Conservation (phyloP, 1,284 basidiomycete species). For the Malassezia equina region DNA sequence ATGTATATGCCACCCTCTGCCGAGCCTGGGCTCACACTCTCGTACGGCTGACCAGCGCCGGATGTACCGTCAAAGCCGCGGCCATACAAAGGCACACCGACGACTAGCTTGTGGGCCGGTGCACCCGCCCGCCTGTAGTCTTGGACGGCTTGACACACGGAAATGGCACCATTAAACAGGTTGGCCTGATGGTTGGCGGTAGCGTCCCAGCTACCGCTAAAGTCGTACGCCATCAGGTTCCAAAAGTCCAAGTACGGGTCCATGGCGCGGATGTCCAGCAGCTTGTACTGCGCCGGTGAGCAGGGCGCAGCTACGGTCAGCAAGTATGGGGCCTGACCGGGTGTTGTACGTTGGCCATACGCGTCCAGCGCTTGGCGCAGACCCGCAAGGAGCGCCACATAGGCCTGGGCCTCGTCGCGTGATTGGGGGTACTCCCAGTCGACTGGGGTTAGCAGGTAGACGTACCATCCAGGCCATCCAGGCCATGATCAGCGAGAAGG, state of each 20-base stretch:
- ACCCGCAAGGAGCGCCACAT: slow-evolving; percentile 62
- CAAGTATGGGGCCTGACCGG: slow-evolving; percentile 56
- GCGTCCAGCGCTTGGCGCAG: slow-evolving; percentile 61
- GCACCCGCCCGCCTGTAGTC: slow-evolving; percentile 63
- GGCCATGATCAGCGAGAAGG: slow-evolving; percentile 71
- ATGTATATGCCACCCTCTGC: slow-evolving; percentile 55
- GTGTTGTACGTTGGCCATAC: slow-evolving; percentile 53
- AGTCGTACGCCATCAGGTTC: slow-evolving; percentile 72
- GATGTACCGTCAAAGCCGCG: slow-evolving; percentile 68
- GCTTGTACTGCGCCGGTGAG: slow-evolving; percentile 60
- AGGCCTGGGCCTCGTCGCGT: slow-evolving; percentile 62
- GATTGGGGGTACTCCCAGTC: slow-evolving; percentile 77
- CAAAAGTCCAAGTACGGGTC: slow-evolving; percentile 64
- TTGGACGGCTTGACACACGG: slow-evolving; percentile 62
- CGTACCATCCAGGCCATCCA: slow-evolving; percentile 59
- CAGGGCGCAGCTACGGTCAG: slow-evolving; percentile 71
- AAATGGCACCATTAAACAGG: slow-evolving; percentile 54
- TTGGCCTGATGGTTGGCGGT: slow-evolving; percentile 70
- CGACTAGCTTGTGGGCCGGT: slow-evolving; percentile 61
- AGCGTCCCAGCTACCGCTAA: slow-evolving; percentile 55
- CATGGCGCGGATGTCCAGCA: slow-evolving; percentile 63
- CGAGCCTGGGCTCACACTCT: slow-evolving; percentile 65
- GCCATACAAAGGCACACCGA: slow-evolving; percentile 58
- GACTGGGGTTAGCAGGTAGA: slow-evolving; percentile 39
- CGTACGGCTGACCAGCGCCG: slow-evolving; percentile 66